Evolutionary conservation across 495 filamentous ascomycete genomes (phyloP), one percentile per base, ranked within the genome.

Genomic region (Rhizodiscina lignyota): DNA sequence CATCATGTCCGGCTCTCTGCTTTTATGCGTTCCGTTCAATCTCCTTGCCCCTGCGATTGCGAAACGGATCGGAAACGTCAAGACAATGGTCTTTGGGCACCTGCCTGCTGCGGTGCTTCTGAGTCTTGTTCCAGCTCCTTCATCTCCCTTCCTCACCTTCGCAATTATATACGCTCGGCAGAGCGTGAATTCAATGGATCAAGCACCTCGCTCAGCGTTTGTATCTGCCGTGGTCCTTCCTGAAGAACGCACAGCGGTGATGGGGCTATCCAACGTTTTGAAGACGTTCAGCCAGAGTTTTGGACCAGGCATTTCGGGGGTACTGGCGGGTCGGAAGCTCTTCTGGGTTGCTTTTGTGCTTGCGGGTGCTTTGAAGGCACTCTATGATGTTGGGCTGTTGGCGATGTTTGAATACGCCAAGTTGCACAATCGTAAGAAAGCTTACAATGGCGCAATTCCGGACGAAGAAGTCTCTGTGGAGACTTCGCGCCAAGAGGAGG

Each of bases 61-160:
- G 3, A 75, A 76, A 38, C 66, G 74, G 26, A 73, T 91, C 30
- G 85, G 85, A 0, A 68, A 84, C 22, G 67, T 92, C 47, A 78
- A 77, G 51, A 84, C 82, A 5, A 92, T 92, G 82, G 79, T 87
- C 20, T 83, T 83, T 45, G 84, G 80, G 2, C 82, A 89, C 46
- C 66, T 82, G 4, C 83, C 83, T 0, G 83, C 78, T 1, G 68
- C 80, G 4, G 58, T 84, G 29, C 74, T 77, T 38, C 68, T 89
- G 1, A 57, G 73, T 6, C 47, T 86, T 19, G 76, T 91, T 35
- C 72, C 79, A 0, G 44, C 79, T 12, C 72, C 77, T 1, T 13
- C 11, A 8, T 76, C 12, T 19, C 39, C 79, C 16, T 60, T 73
- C 2, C 61, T 77, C 30, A n/a, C n/a, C n/a, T 69, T 86, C 29